These are phyloP conservation scores for Malus fusca DNA, from an alignment of 306 rosid genomes.

Conservation along the genomic window DNA sequence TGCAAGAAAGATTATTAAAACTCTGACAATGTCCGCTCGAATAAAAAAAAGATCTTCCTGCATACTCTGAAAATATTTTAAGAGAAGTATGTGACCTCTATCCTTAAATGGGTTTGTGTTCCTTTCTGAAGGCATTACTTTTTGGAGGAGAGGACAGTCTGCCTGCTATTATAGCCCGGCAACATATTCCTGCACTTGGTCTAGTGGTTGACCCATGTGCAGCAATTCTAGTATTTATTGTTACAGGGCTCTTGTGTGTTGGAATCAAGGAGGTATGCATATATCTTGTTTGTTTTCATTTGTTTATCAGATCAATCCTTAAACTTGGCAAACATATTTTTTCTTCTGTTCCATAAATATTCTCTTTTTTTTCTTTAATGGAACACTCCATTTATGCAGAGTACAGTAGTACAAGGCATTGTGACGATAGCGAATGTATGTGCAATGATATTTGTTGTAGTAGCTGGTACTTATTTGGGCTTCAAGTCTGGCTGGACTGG, in stretches of 20 bases:
- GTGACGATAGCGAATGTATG: slow-evolving; percentile 67
- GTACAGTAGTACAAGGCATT: slow-evolving; percentile 63
- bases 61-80: not conserved
- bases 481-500: slow-evolving; percentile 94
- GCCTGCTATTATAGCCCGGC: slow-evolving; percentile 73
- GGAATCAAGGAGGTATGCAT: slow-evolving; percentile 86
- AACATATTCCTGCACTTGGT: slow-evolving; percentile 55
- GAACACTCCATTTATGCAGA: slow-evolving; percentile 44
- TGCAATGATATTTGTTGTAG: slow-evolving; percentile 73
- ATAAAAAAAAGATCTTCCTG: not conserved
- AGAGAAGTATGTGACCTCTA: not conserved
- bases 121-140: slow-evolving; percentile 50
- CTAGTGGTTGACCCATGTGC: slow-evolving; percentile 85
- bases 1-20: not conserved
- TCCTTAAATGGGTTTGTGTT: not conserved
- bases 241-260: slow-evolving; percentile 66
- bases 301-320: not conserved
- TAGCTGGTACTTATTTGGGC: slow-evolving; percentile 73
- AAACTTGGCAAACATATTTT: not conserved
- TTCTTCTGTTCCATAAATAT: not conserved
- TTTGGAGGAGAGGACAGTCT: slow-evolving; percentile 69
- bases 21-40: too few relatives aligned
- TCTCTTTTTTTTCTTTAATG: not conserved
- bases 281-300: not conserved
- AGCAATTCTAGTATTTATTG: slow-evolving; percentile 60